Evolutionary conservation across 164 flowering plant species (phyloP).

Genomic region (Tetrastigma voinierianum): DNA sequence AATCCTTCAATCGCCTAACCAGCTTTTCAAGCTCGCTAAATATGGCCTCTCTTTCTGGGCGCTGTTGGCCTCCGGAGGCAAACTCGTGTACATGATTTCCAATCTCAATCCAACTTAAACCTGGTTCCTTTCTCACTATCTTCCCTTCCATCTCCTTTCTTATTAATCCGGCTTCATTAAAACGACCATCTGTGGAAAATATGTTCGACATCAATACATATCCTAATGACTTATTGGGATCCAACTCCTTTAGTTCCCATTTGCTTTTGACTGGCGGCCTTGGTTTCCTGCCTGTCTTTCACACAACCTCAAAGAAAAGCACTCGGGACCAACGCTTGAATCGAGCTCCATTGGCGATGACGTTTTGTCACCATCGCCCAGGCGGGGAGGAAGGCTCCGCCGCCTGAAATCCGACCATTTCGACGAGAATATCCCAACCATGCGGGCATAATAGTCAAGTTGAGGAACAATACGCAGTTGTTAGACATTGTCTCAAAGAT

Average conservation of each 20-base stretch:
- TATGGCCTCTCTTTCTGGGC: too few relatives aligned
- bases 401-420: slow-evolving; percentile 76
- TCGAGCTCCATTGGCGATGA: slow-evolving; percentile 74
- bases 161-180: slow-evolving; percentile 41
- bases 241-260: slow-evolving; percentile 50
- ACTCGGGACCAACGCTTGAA: slow-evolving; percentile 70
- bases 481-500: slow-evolving; percentile 51
- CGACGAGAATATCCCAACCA: slow-evolving; percentile 76
- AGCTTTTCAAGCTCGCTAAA: too few relatives aligned
- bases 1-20: too few relatives aligned
- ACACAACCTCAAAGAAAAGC: slow-evolving; percentile 76
- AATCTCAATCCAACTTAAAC: too few relatives aligned
- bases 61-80: too few relatives aligned
- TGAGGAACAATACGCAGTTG: slow-evolving; percentile 44
- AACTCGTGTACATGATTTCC: too few relatives aligned
- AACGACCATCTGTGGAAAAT: slow-evolving; percentile 48
- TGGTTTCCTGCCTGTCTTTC: slow-evolving; percentile 57
- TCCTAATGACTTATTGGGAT: slow-evolving; percentile 59
- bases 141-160: too few relatives aligned
- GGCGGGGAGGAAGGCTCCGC: too few relatives aligned
- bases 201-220: slow-evolving; percentile 71
- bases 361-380: slow-evolving; percentile 52
- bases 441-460: slow-evolving; percentile 75
- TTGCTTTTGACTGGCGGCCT: slow-evolving; percentile 51
- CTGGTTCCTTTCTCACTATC: too few relatives aligned